Conservation (phyloP, 2,329 filamentous ascomycete genomes). For the Hypoxylon sp. region DNA sequence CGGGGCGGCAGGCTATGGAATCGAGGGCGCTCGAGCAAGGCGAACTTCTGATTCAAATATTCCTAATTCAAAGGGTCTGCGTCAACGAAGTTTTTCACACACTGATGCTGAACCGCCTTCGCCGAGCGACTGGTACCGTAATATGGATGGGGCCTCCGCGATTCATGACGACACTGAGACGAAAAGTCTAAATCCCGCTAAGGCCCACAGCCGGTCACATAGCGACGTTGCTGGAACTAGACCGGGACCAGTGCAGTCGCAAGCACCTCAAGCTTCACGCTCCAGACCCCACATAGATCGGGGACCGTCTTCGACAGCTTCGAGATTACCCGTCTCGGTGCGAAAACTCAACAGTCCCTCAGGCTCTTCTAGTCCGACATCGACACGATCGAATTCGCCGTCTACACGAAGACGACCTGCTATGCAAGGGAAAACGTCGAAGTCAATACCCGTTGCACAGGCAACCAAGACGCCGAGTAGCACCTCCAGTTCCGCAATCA, state of each 20-base stretch:
- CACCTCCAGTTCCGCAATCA: slow-evolving; percentile 50
- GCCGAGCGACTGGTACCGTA: slow-evolving; percentile 65
- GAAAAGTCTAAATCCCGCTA: slow-evolving; percentile 51
- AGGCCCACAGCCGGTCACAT: slow-evolving; percentile 64
- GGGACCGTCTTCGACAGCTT: slow-evolving; percentile 52
- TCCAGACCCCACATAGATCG: slow-evolving; percentile 53
- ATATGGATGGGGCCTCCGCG: slow-evolving; percentile 38
- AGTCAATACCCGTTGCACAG: slow-evolving; percentile 50
- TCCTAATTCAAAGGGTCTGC: slow-evolving; percentile 61
- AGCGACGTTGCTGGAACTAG: slow-evolving; percentile 69
- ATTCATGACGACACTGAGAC: slow-evolving; percentile 36
- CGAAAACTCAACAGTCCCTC: slow-evolving; percentile 60
- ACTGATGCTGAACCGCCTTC: slow-evolving; percentile 70
- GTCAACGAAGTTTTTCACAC: slow-evolving; percentile 68
- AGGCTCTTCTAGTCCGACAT: slow-evolving; percentile 62
- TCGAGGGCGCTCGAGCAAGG: slow-evolving; percentile 65
- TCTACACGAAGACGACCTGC: slow-evolving; percentile 59
- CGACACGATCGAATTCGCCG: slow-evolving; percentile 69
- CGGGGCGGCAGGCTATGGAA: slow-evolving; percentile 70
- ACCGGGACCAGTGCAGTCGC: slow-evolving; percentile 49
- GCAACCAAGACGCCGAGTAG: slow-evolving; percentile 61
- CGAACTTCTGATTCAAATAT: slow-evolving; percentile 80
- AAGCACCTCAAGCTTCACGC: slow-evolving; percentile 50
- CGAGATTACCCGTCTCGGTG: slow-evolving; percentile 62
- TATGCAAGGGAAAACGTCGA: slow-evolving; percentile 57